Evolutionary conservation across 148 eudicot species (phyloP).

Genomic region (Euryodendron excelsum): DNA sequence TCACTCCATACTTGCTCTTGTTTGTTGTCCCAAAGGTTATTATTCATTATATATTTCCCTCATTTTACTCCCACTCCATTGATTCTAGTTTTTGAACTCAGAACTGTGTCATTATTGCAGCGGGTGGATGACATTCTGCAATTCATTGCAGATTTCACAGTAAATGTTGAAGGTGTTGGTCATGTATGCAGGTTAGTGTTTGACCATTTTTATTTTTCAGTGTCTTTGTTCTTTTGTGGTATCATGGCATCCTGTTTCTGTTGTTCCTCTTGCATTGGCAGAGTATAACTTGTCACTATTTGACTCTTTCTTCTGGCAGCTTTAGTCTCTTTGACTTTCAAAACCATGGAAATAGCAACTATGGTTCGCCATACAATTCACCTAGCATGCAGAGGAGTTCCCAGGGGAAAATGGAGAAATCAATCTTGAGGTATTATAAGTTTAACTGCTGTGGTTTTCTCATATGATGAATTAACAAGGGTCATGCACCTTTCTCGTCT

Average conservation of each 20-base stretch:
- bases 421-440: slow-evolving; percentile 80
- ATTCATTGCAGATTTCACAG: slow-evolving; percentile 80
- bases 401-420: slow-evolving; percentile 98
- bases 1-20: slow-evolving; percentile 86
- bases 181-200: slow-evolving; percentile 83
- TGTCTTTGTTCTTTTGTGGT: neutral
- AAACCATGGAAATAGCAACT: slow-evolving; percentile 77
- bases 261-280: neutral
- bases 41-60: slow-evolving; percentile 8
- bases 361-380: slow-evolving; percentile 66
- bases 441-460: no score
- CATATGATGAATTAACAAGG: no score
- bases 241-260: neutral
- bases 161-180: slow-evolving; percentile 86
- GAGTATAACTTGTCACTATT: neutral
- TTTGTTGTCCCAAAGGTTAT: slow-evolving; percentile 86
- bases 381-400: slow-evolving; percentile 70
- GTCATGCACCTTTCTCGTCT: no score
- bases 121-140: slow-evolving; percentile 78
- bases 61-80: neutral
- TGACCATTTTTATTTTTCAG: neutral
- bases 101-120: slow-evolving; percentile 45
- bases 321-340: slow-evolving; percentile 77
- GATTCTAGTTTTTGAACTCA: slow-evolving; percentile 13
- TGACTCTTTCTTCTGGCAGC: slow-evolving; percentile 37